Evolutionary conservation across 2,329 filamentous ascomycete species (phyloP).

Genomic region (Cladosporium sp.): DNA sequence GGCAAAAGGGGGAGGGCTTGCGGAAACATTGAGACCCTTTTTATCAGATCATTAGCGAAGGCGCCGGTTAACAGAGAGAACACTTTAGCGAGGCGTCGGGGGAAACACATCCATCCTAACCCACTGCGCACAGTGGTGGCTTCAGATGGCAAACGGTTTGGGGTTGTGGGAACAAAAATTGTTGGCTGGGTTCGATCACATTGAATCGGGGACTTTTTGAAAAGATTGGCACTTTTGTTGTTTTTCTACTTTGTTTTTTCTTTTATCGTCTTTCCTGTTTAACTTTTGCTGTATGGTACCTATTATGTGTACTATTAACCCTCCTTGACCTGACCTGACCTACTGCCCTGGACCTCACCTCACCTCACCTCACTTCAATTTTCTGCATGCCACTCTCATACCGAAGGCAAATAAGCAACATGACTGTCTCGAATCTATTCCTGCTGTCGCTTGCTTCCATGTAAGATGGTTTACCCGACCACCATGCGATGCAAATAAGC

Average conservation of each 20-base stretch:
- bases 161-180: neutral
- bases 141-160: neutral
- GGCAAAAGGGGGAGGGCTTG: neutral
- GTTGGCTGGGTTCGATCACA: slow-evolving; percentile 5
- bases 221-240: slow-evolving; percentile 1
- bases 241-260: neutral
- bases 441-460: no score
- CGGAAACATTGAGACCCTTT: slow-evolving; percentile 5
- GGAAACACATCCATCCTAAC: neutral
- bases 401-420: no score
- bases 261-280: neutral
- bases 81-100: slow-evolving; percentile 12
- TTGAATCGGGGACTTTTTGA: slow-evolving; percentile 1
- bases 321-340: no score
- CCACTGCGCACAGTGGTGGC: neutral
- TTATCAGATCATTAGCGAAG: slow-evolving; percentile 11
- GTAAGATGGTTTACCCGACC: no score
- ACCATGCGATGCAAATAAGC: no score
- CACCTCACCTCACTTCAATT: neutral
- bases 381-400: neutral
- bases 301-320: neutral
- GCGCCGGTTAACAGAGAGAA: slow-evolving; percentile 8
- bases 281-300: neutral
- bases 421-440: no score
- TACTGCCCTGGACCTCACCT: no score